Evolutionary conservation across 331 rosid genomes (phyloP).

Genomic region (Pyracantha coccinea): DNA sequence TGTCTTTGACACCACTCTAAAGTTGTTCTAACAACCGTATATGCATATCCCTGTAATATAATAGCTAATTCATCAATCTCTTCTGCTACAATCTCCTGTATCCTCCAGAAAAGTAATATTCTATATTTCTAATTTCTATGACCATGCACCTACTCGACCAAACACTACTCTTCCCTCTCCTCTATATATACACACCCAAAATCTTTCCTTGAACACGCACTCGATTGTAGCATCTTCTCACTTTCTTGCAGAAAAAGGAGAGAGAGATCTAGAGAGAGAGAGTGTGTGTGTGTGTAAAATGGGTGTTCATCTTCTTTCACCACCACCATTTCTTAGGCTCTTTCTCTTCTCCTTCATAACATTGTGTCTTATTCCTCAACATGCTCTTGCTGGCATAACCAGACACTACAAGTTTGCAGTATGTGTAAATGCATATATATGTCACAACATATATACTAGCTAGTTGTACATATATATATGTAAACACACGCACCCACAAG

Average conservation of each 20-base stretch:
- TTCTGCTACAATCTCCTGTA: not conserved
- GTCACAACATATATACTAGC: not conserved
- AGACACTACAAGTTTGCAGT: conserved; percentile 39
- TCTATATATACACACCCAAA: not conserved
- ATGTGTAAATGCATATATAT: not conserved
- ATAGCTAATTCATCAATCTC: conserved; percentile 6
- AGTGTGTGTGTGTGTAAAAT: not conserved
- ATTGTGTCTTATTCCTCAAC: conserved; percentile 21
- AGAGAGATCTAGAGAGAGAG: not conserved
- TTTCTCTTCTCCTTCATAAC: conserved; percentile 14
- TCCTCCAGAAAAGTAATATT: not conserved
- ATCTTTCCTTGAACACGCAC: not conserved
- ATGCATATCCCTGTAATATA: not conserved
- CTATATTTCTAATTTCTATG: not conserved
- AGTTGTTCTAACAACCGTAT: conserved; percentile 49
- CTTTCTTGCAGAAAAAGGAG: not conserved
- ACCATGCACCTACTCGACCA: not conserved
- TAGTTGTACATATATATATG: too few species aligned
- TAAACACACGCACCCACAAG: not conserved
- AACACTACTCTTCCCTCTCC: not conserved
- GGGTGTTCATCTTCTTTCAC: conserved; percentile 22
- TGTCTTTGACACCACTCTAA: conserved; percentile 71
- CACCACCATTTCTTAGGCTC: conserved; percentile 5
- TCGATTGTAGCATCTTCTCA: not conserved
- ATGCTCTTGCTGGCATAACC: conserved; percentile 22